Conservation (phyloP, 331 rosid genomes). For the Acacia concinna region DNA sequence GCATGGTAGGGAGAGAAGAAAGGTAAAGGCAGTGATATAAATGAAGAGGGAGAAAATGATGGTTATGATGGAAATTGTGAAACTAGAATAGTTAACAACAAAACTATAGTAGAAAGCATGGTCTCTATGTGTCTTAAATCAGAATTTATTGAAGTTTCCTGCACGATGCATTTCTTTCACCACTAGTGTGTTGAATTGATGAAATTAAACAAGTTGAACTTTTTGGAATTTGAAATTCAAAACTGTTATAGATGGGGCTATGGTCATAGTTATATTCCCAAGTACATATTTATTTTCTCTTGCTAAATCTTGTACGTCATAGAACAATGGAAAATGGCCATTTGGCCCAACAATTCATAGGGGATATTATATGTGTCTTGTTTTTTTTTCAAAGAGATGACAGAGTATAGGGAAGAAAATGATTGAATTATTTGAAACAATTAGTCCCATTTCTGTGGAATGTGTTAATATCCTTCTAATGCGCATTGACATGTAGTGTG, state of each 20-base stretch:
- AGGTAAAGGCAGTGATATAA: no score
- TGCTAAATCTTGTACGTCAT: neutral
- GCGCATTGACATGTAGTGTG: constrained; percentile 25
- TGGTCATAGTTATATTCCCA: neutral
- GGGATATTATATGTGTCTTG: constrained; percentile 7
- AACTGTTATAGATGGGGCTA: neutral
- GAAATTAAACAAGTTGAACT: neutral
- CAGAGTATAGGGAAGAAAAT: neutral
- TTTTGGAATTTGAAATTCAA: neutral
- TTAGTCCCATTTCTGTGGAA: constrained; percentile 31
- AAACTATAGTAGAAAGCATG: no score
- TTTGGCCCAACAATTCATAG: neutral
- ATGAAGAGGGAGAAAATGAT: no score
- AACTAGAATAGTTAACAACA: no score
- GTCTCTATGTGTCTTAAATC: no score
- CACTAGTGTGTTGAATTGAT: neutral
- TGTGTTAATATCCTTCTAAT: neutral
- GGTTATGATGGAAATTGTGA: no score
- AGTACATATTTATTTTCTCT: neutral
- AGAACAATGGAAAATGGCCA: neutral
- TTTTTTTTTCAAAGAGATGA: neutral
- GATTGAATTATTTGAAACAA: constrained; percentile 17
- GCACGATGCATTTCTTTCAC: no score
- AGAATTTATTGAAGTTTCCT: no score
- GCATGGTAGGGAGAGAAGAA: no score